phyloP scores from a whole-genome alignment of 768 basidiomycete species.

The Xanthoconium purpureum region DNA sequence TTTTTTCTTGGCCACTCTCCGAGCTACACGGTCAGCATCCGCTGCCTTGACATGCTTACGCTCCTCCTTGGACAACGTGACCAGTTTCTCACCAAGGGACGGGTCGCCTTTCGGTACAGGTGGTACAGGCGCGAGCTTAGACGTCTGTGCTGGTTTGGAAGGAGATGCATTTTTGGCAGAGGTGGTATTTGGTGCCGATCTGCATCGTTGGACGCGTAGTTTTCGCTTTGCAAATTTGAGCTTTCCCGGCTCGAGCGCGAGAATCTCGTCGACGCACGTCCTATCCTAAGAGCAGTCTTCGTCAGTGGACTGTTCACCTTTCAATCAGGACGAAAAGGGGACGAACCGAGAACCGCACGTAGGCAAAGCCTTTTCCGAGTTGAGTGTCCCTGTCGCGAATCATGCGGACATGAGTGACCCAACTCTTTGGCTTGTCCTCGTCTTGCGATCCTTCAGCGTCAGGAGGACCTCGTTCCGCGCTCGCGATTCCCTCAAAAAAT shows the following conservation, averaged over 20 bases:
- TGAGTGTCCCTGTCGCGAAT: slow-evolving; percentile 89
- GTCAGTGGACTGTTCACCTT: background rate
- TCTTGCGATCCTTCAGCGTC: slow-evolving; percentile 28
- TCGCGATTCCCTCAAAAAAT: slow-evolving; percentile 81
- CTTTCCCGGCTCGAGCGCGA: slow-evolving; percentile 72
- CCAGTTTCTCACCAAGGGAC: slow-evolving; percentile 71
- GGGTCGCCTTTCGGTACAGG: slow-evolving; percentile 75
- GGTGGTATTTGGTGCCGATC: slow-evolving; percentile 51
- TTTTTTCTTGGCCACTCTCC: slow-evolving; percentile 90
- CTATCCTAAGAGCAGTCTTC: slow-evolving; percentile 56
- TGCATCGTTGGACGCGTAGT: slow-evolving; percentile 88
- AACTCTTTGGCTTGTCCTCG: slow-evolving; percentile 42
- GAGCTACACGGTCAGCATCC: slow-evolving; percentile 76
- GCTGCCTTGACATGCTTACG: slow-evolving; percentile 78
- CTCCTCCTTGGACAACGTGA: slow-evolving; percentile 76
- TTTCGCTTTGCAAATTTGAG: slow-evolving; percentile 93
- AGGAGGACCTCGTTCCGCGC: slow-evolving; percentile 65
- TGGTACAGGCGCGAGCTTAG: slow-evolving; percentile 7
- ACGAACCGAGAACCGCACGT: slow-evolving; percentile 77
- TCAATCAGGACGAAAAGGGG: background rate
- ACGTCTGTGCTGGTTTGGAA: slow-evolving; percentile 3
- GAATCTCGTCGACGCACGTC: slow-evolving; percentile 87
- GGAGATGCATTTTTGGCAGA: slow-evolving; percentile 14
- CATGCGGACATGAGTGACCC: slow-evolving; percentile 85
- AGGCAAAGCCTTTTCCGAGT: slow-evolving; percentile 93